Evolutionary conservation across 2,329 filamentous ascomycete species (phyloP).

Genomic region (Arthrobotrys musiformis): DNA sequence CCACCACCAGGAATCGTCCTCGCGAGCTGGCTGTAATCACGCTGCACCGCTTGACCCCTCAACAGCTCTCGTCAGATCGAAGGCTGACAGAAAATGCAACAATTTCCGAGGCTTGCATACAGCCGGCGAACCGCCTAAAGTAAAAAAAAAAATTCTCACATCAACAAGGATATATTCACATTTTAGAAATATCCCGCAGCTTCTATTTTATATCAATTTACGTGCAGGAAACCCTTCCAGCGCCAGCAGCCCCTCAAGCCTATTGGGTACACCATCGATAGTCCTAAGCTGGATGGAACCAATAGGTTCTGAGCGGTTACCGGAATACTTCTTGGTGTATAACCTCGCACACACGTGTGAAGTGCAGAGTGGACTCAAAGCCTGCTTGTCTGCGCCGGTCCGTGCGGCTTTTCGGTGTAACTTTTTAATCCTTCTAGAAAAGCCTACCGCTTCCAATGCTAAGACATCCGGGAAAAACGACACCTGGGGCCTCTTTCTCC

Average conservation of each 20-base stretch:
- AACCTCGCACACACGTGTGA: slow-evolving; percentile 41
- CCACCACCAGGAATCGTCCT: neutral
- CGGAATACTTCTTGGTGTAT: neutral
- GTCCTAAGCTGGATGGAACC: neutral
- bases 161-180: slow-evolving; percentile 10
- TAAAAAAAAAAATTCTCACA: neutral
- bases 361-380: slow-evolving; percentile 29
- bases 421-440: slow-evolving; percentile 17
- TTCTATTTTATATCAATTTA: slow-evolving; percentile 20
- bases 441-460: slow-evolving; percentile 8
- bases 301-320: neutral
- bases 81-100: slow-evolving; percentile 1
- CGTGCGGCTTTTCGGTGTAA: slow-evolving; percentile 19
- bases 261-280: neutral
- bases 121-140: slow-evolving; percentile 37
- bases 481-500: neutral
- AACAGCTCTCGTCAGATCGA: neutral
- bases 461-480: neutral
- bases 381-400: neutral
- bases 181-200: slow-evolving; percentile 32
- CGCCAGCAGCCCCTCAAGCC: neutral
- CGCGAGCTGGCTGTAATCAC: neutral
- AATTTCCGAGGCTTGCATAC: slow-evolving; percentile 35
- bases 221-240: neutral
- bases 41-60: neutral